Conservation (phyloP, 1,139 yeast species). For the Keqinozyma sinolaborantium region DNA sequence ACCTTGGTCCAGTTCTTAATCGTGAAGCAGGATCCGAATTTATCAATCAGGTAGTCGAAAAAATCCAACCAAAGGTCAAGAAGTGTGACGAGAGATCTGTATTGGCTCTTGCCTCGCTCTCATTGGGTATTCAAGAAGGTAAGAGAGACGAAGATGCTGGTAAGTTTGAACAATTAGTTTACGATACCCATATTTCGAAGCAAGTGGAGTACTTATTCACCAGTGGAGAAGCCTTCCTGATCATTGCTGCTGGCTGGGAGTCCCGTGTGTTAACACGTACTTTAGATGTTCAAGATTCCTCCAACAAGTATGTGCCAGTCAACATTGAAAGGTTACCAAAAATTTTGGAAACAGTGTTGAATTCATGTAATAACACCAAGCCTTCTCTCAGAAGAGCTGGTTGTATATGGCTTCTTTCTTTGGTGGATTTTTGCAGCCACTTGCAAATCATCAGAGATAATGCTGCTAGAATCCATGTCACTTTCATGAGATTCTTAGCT, state of each 20-base stretch:
- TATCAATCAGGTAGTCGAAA: constrained; percentile 22
- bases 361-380: constrained; percentile 58
- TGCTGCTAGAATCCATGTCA: constrained; percentile 59
- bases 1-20: constrained; percentile 32
- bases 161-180: constrained; percentile 42
- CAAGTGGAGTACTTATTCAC: constrained; percentile 72
- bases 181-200: constrained; percentile 60
- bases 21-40: constrained; percentile 8
- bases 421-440: constrained; percentile 71
- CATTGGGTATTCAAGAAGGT: constrained; percentile 30
- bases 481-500: constrained; percentile 72
- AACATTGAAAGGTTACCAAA: constrained; percentile 22
- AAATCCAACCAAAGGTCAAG: constrained; percentile 42
- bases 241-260: constrained; percentile 74
- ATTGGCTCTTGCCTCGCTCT: constrained; percentile 51
- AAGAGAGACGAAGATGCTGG: constrained; percentile 17
- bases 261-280: constrained; percentile 52
- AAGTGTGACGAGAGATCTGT: constrained; percentile 62
- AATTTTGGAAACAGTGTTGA: constrained; percentile 47
- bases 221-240: constrained; percentile 79
- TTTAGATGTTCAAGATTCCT: constrained; percentile 46
- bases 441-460: constrained; percentile 36
- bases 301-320: constrained; percentile 14
- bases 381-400: constrained; percentile 74
- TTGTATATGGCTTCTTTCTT: constrained; percentile 81